phyloP scores from a whole-genome alignment of 2,329 filamentous ascomycete genomes.

The Cladosporium sp. region DNA sequence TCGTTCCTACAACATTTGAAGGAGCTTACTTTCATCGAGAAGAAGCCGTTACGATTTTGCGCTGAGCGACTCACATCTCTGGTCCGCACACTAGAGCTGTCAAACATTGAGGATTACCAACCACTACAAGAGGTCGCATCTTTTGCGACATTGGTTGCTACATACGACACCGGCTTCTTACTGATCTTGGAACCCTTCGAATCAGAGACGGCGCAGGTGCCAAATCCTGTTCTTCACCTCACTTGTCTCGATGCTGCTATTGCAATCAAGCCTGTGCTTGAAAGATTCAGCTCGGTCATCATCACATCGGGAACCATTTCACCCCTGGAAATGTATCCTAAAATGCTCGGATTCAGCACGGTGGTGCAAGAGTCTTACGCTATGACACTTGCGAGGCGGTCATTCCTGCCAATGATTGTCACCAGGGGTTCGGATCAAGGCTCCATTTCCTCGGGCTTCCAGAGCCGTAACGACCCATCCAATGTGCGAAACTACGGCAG shows the following conservation, averaged over 20 bases:
- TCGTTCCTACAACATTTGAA: conserved; percentile 92
- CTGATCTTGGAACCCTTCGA: conserved; percentile 97
- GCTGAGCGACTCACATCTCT: conserved; percentile 92
- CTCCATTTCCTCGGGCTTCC: conserved; percentile 88
- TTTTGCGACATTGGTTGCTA: conserved; percentile 92
- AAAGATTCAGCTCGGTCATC: conserved; percentile 95
- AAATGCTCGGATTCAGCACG: conserved; percentile 91
- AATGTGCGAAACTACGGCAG: conserved; percentile 98
- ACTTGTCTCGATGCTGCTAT: conserved; percentile 96
- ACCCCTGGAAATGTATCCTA: conserved; percentile 97
- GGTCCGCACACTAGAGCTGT: conserved; percentile 90
- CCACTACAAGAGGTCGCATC: conserved; percentile 96
- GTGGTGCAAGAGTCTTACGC: conserved; percentile 96
- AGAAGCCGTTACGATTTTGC: conserved; percentile 91
- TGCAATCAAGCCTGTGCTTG: conserved; percentile 95
- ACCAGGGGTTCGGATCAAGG: conserved; percentile 93
- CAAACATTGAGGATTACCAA: conserved; percentile 97
- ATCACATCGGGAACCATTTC: conserved; percentile 98
- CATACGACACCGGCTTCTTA: conserved; percentile 94
- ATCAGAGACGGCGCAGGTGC: conserved; percentile 90
- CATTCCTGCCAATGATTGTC: conserved; percentile 98
- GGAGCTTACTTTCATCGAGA: conserved; percentile 96
- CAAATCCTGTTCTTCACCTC: conserved; percentile 95
- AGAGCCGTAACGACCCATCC: conserved; percentile 90
- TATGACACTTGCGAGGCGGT: conserved; percentile 90